A percentile compares a stretch with the other conserved stretches of the same genome.
These are phyloP conservation scores for Podila verticillata DNA, from an alignment of 192 early-diverging fungal genomes.

Conservation along the genomic window DNA sequence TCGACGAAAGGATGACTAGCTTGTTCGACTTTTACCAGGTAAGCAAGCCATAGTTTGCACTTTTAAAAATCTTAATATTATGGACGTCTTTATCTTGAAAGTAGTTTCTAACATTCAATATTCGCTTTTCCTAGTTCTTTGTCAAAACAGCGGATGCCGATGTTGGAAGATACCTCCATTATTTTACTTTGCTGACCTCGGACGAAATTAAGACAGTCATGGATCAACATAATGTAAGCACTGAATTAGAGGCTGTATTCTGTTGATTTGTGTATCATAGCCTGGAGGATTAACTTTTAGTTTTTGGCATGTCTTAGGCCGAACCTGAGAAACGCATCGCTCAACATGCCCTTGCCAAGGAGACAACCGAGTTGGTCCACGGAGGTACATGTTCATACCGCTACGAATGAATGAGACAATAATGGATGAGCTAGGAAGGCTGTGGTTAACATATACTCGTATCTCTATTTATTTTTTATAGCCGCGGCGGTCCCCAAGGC, in stretches of 20 bases:
- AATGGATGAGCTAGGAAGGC: too few relatives aligned
- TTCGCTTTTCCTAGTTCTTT: slow-evolving; percentile 71
- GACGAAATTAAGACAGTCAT: slow-evolving; percentile 70
- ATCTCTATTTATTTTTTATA: slow-evolving; percentile 19
- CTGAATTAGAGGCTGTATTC: not conserved
- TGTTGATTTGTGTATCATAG: not conserved
- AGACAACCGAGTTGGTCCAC: slow-evolving; percentile 92
- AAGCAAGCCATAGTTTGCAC: not conserved
- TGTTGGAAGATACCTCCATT: slow-evolving; percentile 75
- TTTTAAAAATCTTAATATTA: not conserved
- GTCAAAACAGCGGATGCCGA: slow-evolving; percentile 84
- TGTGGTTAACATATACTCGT: too few relatives aligned
- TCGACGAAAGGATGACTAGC: slow-evolving; percentile 82
- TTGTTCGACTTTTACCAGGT: slow-evolving; percentile 95
- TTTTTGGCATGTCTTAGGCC: slow-evolving; percentile 17
- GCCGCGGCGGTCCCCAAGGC: slow-evolving; percentile 69
- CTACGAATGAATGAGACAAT: not conserved
- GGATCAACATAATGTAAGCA: slow-evolving; percentile 69
- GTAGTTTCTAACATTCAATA: too few relatives aligned
- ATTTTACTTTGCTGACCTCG: slow-evolving; percentile 83
- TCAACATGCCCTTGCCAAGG: slow-evolving; percentile 79
- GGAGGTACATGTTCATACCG: slow-evolving; percentile 59
- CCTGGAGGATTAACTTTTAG: too few relatives aligned
- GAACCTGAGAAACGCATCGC: slow-evolving; percentile 77
- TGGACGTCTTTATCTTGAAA: too few relatives aligned